Conservation (phyloP, 2,329 filamentous ascomycete species). For the Colletotrichum aenigma region DNA sequence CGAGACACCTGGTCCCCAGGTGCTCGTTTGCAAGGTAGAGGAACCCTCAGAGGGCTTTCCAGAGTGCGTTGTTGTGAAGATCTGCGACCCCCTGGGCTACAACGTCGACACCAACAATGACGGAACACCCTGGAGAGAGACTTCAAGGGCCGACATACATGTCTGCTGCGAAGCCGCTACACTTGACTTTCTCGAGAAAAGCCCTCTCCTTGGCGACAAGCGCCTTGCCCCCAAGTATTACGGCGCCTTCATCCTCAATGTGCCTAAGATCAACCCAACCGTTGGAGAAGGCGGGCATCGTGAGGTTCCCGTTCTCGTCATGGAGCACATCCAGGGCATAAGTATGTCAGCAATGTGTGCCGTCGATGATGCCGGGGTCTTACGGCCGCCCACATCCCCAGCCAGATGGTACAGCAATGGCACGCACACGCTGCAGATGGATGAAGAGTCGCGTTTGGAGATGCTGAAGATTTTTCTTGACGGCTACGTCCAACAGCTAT, state of each 20-base stretch:
- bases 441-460: neutral
- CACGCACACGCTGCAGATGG: neutral
- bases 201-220: neutral
- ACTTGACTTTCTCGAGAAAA: neutral
- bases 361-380: neutral
- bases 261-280: neutral
- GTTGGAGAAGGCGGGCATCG: rapidly evolving
- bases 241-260: neutral
- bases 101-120: neutral
- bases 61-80: neutral
- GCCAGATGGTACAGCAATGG: neutral
- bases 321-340: neutral
- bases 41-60: neutral
- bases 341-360: neutral
- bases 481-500: neutral
- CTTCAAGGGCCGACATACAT: neutral
- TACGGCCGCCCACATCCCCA: neutral
- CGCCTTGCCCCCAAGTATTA: neutral
- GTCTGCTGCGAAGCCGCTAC: neutral
- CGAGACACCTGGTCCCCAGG: neutral
- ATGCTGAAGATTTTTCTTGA: neutral
- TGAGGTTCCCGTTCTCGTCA: neutral
- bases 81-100: neutral
- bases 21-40: neutral
- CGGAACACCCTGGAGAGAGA: neutral